Evolutionary conservation across 2,329 filamentous ascomycete genomes (phyloP), one percentile per base, ranked within the genome.

Genomic region (Neocucurbitaria cava): DNA sequence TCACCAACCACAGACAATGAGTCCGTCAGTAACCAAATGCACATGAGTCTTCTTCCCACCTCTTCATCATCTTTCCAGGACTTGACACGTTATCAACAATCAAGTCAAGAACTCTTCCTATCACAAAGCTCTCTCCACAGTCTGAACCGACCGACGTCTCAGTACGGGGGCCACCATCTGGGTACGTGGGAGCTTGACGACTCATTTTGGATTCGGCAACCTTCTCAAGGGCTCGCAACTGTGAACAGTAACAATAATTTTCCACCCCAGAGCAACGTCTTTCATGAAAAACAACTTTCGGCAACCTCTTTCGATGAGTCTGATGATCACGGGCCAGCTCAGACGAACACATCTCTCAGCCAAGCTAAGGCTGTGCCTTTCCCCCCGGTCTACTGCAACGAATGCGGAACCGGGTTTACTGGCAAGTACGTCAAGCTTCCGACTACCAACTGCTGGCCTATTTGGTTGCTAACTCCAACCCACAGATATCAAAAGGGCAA

Each of bases 401-500:
- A 43, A 30, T 62, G 59, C 15, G 26, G 7, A 8, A 48, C n/a
- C 18, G 1, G 26, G 11, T 59, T 57, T 3, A 43, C 24, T 20
- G 58, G 59, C 28, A 54, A 21, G 59, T 62, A 54, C 8, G 56
- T 46, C 4, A 35, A 17, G 1, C 18, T 21, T 17, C 20, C 7
- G 1, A n/a, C 7, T 15, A 17, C 13, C 21, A 35, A 11, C 15
- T 20, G 2, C 7, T 8, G 36, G 3, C 33, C 24, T n/a, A 15
- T 28, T 8, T 11, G 7, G 1, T 11, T 17, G 20, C 46, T 62
- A 31, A 62, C 53, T n/a, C 5, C 9, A 2, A 7, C 21, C 35
- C 15, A 11, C 21, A 62, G 59, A 43, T 63, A 59, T 9, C 30
- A 46, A 1, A 59, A 49, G 26, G 55, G 53, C 2, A 65, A 65